Base-by-base conservation (phyloP, 2,329 filamentous ascomycete genomes). In the Colletotrichum theobromicola region DNA sequence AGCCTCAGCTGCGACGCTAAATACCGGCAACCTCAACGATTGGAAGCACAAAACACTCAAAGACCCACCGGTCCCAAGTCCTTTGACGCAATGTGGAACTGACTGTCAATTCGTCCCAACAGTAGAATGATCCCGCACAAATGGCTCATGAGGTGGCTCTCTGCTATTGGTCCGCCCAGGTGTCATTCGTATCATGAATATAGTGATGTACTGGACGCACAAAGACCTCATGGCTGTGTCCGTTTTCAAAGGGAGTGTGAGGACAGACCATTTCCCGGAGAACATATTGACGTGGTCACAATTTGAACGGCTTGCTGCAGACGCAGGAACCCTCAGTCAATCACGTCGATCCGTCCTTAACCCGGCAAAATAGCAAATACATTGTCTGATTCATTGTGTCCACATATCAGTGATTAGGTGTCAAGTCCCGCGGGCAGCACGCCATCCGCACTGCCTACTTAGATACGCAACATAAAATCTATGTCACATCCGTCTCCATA, bases 21-120 rank as follows among this genome's bases (percentile, higher is more conserved):
- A 50, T 21, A 50, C 7, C 42, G 42, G 42, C n/a, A 50, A 50
- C 42, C 42, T 50, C 42, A 13, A 50, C 42, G 42, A 50, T 50
- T 50, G 42, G 42, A 50, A 50, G 42, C 42, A 50, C 42, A 50
- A 50, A 50, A 50, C 42, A 13, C 42, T 50, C 42, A 50, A 50
- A 21, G 42, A 50, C 42, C 42, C 42, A 50, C 42, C 42, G 3
- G n/a, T 50, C 21, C 42, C 42, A 50, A n/a, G n/a, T 21, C 42
- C n/a, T 50, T 50, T 50, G 42, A 50, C 42, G n/a, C 42, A 50
- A 50, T 50, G n/a, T 50, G n/a, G 42, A 50, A 7, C 42, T 50
- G n/a, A 50, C 42, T 12, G n/a, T 50, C 42, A 50, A 21, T 50
- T 13, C n/a, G n/a, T 50, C 42, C 6, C 42, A 50, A 50, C n/a